Evolutionary conservation across 225 moss, liverwort and hornwort genomes (phyloP), one percentile per base, ranked within the genome.

Genomic region (Pseudisothecium myosuroides): DNA sequence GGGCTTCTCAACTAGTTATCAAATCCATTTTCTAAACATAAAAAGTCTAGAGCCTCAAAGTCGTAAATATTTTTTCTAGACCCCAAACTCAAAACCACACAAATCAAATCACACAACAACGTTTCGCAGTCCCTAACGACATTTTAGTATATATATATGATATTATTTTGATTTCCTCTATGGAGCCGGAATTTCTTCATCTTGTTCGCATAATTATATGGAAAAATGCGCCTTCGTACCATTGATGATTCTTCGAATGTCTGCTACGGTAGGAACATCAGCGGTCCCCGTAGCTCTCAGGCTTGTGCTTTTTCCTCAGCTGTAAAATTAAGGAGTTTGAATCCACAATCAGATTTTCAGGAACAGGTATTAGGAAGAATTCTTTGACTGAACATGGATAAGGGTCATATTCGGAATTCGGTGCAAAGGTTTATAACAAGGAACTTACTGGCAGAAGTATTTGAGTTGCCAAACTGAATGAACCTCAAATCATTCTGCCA

Each of bases 221-320:
- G 64, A 58, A 28, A 49, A 86, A 76, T 24, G 22, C 76, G 61
- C 77, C 60, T 61, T 62, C 8, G 28, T 61, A 26, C 10, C 81
- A 81, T 22, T 61, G 81, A 32, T 13, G 45, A 61, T 20, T 59
- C n/a, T 56, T 79, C 56, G 10, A 11, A 10, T n/a, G 39, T 60
- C n/a, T 65, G 45, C n/a, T 19, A 74, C 6, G 37, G 27, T 17
- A 76, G 61, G 23, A 66, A 61, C 52, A 49, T 89, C 84, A 91
- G 86, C 74, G 89, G 67, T 91, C 89, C 12, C 91, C 89, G 7
- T 89, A 87, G 10, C 67, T 87, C 50, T 84, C 87, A 85, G 89
- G 91, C 58, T 91, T 89, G 89, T 91, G 91, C 32, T 91, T 91
- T 62, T 91, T 89, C 87, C 91, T 89, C 65, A 89, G 87, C 89